phyloP scores from a whole-genome alignment of 1,284 basidiomycete genomes.

The Pascua sp. region DNA sequence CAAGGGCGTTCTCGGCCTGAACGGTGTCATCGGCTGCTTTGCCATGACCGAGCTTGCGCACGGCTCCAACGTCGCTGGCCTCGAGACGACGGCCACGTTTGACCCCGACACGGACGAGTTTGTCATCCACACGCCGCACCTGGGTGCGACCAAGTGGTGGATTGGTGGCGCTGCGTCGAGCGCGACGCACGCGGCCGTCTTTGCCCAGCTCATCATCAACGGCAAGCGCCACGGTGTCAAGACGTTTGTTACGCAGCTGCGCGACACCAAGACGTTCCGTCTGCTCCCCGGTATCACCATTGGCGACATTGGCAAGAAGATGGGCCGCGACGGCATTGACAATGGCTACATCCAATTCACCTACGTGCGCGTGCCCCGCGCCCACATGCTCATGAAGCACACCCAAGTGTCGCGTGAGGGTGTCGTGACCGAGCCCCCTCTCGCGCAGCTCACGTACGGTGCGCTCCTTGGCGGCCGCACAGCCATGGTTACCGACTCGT shows the following conservation, averaged over 20 bases:
- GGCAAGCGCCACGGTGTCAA: slow-evolving; percentile 57
- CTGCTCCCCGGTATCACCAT: slow-evolving; percentile 56
- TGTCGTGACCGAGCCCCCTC: slow-evolving; percentile 50
- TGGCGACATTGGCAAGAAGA: slow-evolving; percentile 60
- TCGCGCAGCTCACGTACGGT: slow-evolving; percentile 59
- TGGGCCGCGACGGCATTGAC: slow-evolving; percentile 66
- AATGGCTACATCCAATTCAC: slow-evolving; percentile 78
- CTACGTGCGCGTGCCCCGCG: slow-evolving; percentile 62
- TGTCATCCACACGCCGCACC: slow-evolving; percentile 56
- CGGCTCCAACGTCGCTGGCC: slow-evolving; percentile 58
- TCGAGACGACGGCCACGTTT: slow-evolving; percentile 59
- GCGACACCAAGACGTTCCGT: slow-evolving; percentile 54
- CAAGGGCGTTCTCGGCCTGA: slow-evolving; percentile 55
- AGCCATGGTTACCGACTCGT: slow-evolving; percentile 57
- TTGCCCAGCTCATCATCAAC: slow-evolving; percentile 56
- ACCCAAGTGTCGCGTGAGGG: slow-evolving; percentile 55
- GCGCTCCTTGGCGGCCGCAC: slow-evolving; percentile 57
- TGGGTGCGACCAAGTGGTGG: slow-evolving; percentile 58
- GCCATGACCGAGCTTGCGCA: slow-evolving; percentile 55
- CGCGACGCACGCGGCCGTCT: slow-evolving; percentile 58
- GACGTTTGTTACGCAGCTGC: slow-evolving; percentile 57
- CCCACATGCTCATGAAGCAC: slow-evolving; percentile 60
- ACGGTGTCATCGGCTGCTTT: slow-evolving; percentile 58
- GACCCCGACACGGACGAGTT: slow-evolving; percentile 57
- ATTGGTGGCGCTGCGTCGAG: slow-evolving; percentile 59